These are phyloP conservation scores for Pythium oligandrum DNA, from an alignment of 352 stramenopile species.

Conservation along the genomic window DNA sequence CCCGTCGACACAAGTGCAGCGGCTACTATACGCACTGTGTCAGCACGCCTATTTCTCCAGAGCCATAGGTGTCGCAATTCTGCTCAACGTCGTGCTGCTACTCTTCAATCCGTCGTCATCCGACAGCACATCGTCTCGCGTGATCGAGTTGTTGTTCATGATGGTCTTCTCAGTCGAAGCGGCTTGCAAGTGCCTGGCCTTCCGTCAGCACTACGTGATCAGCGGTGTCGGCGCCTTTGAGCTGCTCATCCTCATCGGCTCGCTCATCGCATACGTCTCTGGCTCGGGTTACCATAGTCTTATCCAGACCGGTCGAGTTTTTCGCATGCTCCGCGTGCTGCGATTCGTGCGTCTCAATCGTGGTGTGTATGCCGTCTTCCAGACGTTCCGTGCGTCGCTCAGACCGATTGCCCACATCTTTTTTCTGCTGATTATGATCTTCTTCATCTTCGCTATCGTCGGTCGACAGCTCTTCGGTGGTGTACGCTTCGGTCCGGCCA, in stretches of 20 bases:
- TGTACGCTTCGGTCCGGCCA: slow-evolving; percentile 43
- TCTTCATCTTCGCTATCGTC: slow-evolving; percentile 79
- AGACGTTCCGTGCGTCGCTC: slow-evolving; percentile 68
- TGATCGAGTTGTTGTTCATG: slow-evolving; percentile 72
- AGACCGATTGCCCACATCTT: slow-evolving; percentile 70
- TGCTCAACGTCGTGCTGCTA: slow-evolving; percentile 67
- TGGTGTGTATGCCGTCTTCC: slow-evolving; percentile 69
- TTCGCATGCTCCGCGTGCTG: slow-evolving; percentile 73
- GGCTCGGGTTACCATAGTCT: slow-evolving; percentile 54
- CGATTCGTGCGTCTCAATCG: slow-evolving; percentile 70
- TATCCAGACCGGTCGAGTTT: slow-evolving; percentile 67
- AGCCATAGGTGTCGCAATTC: slow-evolving; percentile 47
- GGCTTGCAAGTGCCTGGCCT: slow-evolving; percentile 46
- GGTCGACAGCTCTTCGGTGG: slow-evolving; percentile 71
- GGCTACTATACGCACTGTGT: slow-evolving; percentile 50
- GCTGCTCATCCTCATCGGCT: slow-evolving; percentile 53
- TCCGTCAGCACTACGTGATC: slow-evolving; percentile 65
- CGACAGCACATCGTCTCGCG: slow-evolving; percentile 30
- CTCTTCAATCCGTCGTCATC: slow-evolving; percentile 47
- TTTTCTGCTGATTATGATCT: slow-evolving; percentile 78
- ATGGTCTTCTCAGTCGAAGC: slow-evolving; percentile 52
- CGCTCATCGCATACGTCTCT: slow-evolving; percentile 60
- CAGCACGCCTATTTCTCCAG: slow-evolving; percentile 53
- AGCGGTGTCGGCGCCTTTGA: slow-evolving; percentile 54
- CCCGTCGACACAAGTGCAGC: slow-evolving; percentile 23